Conservation (phyloP, 345 rosid species). For the Euphorbia lathyris region DNA sequence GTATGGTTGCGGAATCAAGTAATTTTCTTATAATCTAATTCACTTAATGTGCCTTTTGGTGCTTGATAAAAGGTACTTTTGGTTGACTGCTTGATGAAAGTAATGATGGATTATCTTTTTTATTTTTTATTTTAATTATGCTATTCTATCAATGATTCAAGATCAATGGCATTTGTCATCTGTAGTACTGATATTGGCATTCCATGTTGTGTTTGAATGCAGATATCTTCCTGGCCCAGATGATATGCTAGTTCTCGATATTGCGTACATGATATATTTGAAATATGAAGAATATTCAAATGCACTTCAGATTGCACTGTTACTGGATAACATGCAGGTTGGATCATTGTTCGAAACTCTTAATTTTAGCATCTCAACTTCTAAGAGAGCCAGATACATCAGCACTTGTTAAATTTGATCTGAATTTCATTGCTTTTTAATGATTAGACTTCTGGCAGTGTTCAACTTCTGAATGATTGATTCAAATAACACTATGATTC, state of each 20-base stretch:
- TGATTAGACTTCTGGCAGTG: not conserved
- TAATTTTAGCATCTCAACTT: not conserved
- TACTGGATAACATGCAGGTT: slow-evolving; percentile 82
- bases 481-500: not conserved
- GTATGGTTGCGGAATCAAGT: no score
- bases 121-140: no score
- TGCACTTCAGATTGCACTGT: slow-evolving; percentile 83
- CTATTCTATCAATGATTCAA: not conserved
- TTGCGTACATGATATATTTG: slow-evolving; percentile 72
- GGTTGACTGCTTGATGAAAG: no score
- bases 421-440: not conserved
- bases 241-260: slow-evolving; percentile 69
- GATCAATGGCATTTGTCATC: not conserved
- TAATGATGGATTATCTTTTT: no score
- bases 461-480: slow-evolving; percentile 5
- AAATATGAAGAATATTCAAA: slow-evolving; percentile 68
- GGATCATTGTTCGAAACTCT: slow-evolving; percentile 13
- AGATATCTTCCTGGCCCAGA: slow-evolving; percentile 95
- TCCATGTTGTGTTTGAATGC: slow-evolving; percentile 26
- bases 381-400: not conserved
- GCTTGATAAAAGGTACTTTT: no score
- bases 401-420: not conserved
- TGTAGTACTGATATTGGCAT: not conserved
- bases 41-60: no score
- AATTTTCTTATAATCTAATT: no score